A percentile compares a stretch with the other conserved stretches of the same genome.
Evolutionary conservation across 208 protist genomes (phyloP).

Genomic region (Leishmania guyanensis): DNA sequence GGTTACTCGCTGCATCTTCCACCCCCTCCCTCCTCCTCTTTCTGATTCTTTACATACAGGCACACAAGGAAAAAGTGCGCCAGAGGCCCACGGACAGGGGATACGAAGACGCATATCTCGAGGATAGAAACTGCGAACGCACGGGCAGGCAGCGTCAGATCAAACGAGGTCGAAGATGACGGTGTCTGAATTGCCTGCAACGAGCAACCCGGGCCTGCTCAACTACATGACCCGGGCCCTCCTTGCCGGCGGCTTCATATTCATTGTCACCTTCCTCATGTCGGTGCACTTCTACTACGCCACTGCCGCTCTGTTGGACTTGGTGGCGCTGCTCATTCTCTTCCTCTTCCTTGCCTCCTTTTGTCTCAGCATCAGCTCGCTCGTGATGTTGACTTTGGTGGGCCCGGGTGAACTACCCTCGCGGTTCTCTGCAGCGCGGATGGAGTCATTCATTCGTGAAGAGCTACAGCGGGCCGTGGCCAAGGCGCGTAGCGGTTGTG

Average conservation of each 20-base stretch:
- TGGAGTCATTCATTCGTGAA: slow-evolving; percentile 49
- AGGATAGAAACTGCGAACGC: not conserved
- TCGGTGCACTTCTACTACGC: slow-evolving; percentile 30
- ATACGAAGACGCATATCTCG: not conserved
- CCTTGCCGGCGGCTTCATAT: not conserved
- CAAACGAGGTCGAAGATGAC: not conserved
- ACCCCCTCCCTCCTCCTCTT: not conserved
- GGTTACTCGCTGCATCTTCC: not conserved
- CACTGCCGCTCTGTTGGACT: slow-evolving; percentile 22
- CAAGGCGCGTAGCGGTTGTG: slow-evolving; percentile 11
- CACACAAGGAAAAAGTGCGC: not conserved
- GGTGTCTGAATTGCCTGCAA: not conserved
- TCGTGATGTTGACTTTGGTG: slow-evolving; percentile 10
- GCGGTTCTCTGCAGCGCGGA: slow-evolving; percentile 38
- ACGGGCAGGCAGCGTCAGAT: not conserved
- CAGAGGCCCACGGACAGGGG: not conserved
- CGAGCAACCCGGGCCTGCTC: slow-evolving; percentile 24
- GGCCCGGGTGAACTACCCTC: slow-evolving; percentile 37
- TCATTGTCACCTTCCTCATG: slow-evolving; percentile 15
- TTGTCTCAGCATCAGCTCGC: slow-evolving; percentile 20
- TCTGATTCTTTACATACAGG: slow-evolving; percentile 7
- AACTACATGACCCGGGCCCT: slow-evolving; percentile 17
- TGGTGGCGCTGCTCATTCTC: slow-evolving; percentile 18
- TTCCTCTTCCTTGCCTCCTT: slow-evolving; percentile 25
- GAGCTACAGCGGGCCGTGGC: slow-evolving; percentile 34